Evolutionary conservation across 805 yeast species (phyloP).

Genomic region (Metschnikowia henanensis): DNA sequence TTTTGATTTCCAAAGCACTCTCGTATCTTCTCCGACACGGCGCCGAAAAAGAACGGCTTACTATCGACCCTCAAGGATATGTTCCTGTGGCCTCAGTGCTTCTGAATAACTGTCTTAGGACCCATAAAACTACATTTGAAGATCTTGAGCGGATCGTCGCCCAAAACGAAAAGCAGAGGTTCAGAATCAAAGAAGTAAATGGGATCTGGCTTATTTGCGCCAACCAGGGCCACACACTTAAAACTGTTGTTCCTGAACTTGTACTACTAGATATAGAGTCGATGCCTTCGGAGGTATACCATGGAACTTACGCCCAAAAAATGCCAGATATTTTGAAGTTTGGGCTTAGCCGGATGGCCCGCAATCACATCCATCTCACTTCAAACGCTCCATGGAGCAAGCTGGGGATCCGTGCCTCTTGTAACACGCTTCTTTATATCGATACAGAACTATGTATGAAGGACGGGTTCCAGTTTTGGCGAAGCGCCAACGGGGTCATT

Average conservation of each 20-base stretch:
- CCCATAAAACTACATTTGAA: constrained; percentile 50
- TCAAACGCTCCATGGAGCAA: constrained; percentile 47
- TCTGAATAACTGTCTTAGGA: constrained; percentile 55
- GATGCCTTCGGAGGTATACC: constrained; percentile 60
- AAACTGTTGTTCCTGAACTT: constrained; percentile 43
- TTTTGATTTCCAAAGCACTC: constrained; percentile 67
- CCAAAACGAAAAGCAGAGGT: constrained; percentile 71
- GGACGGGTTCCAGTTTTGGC: constrained; percentile 50
- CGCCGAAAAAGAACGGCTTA: constrained; percentile 65
- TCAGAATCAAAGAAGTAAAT: constrained; percentile 42
- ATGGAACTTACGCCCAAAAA: constrained; percentile 68
- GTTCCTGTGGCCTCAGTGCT: constrained; percentile 55
- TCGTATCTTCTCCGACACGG: constrained; percentile 85
- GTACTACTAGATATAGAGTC: constrained; percentile 37
- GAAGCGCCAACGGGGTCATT: constrained; percentile 74
- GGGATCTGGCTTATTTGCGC: constrained; percentile 61
- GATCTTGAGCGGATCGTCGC: constrained; percentile 64
- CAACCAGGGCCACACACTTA: constrained; percentile 86
- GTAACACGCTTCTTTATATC: constrained; percentile 61
- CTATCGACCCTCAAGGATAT: constrained; percentile 69
- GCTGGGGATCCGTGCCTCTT: constrained; percentile 70
- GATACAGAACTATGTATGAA: constrained; percentile 50
- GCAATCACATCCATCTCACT: constrained; percentile 90
- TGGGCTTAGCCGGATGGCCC: constrained; percentile 64
- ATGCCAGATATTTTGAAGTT: constrained; percentile 50